phyloP scores from a whole-genome alignment of 192 early-diverging fungal species.

The Funneliformis mosseae region DNA sequence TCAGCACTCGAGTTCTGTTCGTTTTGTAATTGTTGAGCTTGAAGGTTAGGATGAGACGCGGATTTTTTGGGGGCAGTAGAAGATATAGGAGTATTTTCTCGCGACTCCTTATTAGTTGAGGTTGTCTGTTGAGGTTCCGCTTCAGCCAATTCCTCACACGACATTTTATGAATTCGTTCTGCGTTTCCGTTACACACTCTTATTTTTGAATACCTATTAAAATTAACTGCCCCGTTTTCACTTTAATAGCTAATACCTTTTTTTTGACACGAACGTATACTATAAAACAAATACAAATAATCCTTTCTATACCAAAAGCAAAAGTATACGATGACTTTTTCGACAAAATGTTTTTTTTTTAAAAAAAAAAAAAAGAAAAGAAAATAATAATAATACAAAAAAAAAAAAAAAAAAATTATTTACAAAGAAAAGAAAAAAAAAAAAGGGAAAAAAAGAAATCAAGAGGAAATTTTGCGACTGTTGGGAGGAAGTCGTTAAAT shows the following conservation, averaged over 20 bases:
- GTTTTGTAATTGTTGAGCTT: constrained; percentile 12
- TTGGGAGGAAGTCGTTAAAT: neutral
- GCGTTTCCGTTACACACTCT: neutral
- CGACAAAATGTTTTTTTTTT: neutral
- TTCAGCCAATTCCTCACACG: constrained; percentile 16
- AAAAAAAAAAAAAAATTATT: neutral
- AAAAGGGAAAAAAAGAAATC: neutral
- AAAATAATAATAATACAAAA: constrained; percentile 5
- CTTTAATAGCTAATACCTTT: neutral
- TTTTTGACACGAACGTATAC: neutral
- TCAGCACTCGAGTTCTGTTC: constrained; percentile 8
- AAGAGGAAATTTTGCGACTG: neutral
- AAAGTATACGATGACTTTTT: neutral
- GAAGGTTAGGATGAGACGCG: constrained; percentile 16
- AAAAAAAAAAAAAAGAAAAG: neutral
- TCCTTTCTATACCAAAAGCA: neutral
- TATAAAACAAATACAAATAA: neutral
- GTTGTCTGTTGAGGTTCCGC: neutral
- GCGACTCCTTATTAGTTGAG: constrained; percentile 18
- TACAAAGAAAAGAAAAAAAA: neutral
- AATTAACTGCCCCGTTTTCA: constrained; percentile 1
- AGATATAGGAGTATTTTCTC: constrained; percentile 7
- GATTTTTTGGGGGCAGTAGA: constrained; percentile 13
- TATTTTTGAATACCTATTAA: neutral
- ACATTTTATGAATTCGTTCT: constrained; percentile 7